Evolutionary conservation across 169 alveolate genomes (phyloP).

Genomic region (Theileria sp.): DNA sequence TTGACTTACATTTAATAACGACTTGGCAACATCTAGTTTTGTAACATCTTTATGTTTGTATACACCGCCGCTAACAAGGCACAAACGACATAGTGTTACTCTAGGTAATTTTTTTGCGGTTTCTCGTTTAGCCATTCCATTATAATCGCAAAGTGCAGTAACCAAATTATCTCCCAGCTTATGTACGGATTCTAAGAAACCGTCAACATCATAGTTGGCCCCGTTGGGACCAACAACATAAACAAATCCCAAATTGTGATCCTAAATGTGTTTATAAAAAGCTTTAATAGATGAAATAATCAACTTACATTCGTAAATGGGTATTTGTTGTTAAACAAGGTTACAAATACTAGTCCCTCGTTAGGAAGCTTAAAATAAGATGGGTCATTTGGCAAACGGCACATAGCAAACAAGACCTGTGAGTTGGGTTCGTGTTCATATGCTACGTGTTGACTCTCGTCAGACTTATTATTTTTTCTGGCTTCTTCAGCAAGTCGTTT

Average conservation of each 20-base stretch:
- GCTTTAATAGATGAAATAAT: neutral
- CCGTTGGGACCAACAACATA: conserved; percentile 77
- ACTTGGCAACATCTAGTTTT: conserved; percentile 72
- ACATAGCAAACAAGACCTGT: conserved; percentile 54
- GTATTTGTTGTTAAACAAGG: conserved; percentile 43
- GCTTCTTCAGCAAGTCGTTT: conserved; percentile 27
- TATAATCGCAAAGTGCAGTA: conserved; percentile 81
- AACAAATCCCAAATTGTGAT: conserved; percentile 67
- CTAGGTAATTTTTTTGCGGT: conserved; percentile 58
- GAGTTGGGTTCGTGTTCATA: conserved; percentile 31
- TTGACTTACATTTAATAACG: conserved; percentile 19
- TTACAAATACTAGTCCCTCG: conserved; percentile 59
- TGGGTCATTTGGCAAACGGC: conserved; percentile 49
- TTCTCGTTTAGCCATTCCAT: conserved; percentile 79
- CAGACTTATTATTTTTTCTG: conserved; percentile 20
- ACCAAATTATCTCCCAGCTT: conserved; percentile 74
- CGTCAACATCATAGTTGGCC: conserved; percentile 62
- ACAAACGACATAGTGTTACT: conserved; percentile 72
- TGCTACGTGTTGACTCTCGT: conserved; percentile 10
- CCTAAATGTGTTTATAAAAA: neutral
- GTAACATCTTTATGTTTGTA: conserved; percentile 64
- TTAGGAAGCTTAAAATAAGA: conserved; percentile 45
- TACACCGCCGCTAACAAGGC: conserved; percentile 67
- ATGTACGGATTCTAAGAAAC: conserved; percentile 69
- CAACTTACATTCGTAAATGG: conserved; percentile 32